phyloP scores from a whole-genome alignment of 305 asterid genomes.

The Plantago rigida region DNA sequence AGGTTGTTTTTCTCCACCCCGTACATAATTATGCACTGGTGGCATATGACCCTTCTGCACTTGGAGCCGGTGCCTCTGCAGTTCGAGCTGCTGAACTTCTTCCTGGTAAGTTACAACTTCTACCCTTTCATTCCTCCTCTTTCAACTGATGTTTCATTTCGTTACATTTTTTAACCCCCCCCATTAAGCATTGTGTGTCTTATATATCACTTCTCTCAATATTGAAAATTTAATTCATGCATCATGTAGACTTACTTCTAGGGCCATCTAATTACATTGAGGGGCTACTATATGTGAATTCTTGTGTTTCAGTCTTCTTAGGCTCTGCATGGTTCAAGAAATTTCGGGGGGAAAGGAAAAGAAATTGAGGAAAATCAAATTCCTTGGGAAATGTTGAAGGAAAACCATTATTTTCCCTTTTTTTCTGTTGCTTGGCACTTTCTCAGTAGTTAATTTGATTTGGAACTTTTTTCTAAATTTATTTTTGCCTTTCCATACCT shows the following conservation, averaged over 20 bases:
- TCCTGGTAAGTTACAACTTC: conserved; percentile 52
- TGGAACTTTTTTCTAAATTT: too few species aligned
- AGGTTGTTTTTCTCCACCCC: conserved; percentile 99
- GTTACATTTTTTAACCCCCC: conserved; percentile 1
- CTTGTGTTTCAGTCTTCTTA: not conserved
- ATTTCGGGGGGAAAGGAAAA: too few species aligned
- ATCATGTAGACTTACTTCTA: not conserved
- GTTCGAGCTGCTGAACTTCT: conserved; percentile 97
- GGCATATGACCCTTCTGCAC: conserved; percentile 83
- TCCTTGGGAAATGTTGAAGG: too few species aligned
- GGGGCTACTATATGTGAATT: not conserved
- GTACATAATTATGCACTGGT: conserved; percentile 95
- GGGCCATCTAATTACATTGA: not conserved
- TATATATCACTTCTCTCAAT: conserved; percentile 5
- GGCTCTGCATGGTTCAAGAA: too few species aligned
- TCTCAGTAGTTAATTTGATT: too few species aligned
- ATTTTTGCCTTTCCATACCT: too few species aligned
- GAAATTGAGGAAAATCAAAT: too few species aligned
- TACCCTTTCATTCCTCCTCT: not conserved
- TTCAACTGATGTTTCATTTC: not conserved
- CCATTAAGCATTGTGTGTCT: conserved; percentile 2
- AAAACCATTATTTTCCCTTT: too few species aligned
- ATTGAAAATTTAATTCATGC: conserved; percentile 12
- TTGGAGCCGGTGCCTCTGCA: conserved; percentile 76
- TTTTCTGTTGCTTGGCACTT: too few species aligned